These are phyloP conservation scores for Lunularia cruciata DNA, from an alignment of 225 moss, liverwort and hornwort genomes.

Conservation along the genomic window DNA sequence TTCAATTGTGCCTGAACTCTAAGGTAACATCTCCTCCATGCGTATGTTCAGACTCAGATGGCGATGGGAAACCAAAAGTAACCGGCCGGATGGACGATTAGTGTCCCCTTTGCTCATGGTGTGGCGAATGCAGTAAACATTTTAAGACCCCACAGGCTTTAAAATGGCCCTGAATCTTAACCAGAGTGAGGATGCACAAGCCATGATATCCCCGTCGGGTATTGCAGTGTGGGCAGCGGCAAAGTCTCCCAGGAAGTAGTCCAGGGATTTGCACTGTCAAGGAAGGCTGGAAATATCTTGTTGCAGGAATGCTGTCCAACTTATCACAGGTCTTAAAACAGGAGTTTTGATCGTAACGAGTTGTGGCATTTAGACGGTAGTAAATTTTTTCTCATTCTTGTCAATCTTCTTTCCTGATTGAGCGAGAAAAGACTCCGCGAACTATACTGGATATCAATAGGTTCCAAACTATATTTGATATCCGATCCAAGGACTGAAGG, in stretches of 20 bases:
- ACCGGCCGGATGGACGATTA: slow-evolving; percentile 53
- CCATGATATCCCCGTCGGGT: not conserved
- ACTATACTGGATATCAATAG: not conserved
- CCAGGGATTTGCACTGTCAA: not conserved
- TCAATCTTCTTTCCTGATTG: too few species aligned
- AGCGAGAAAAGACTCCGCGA: not conserved
- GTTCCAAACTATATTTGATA: not conserved
- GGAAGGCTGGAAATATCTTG: too few species aligned
- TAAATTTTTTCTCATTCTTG: not conserved
- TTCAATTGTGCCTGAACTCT: not conserved
- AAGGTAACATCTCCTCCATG: not conserved
- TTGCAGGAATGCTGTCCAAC: too few species aligned
- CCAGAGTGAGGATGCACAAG: not conserved
- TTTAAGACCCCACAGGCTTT: too few species aligned
- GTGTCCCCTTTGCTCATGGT: not conserved
- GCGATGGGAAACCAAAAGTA: slow-evolving; percentile 32
- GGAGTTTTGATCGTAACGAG: not conserved
- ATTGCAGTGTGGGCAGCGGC: not conserved
- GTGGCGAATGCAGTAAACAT: too few species aligned
- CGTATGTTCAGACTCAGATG: slow-evolving; percentile 33
- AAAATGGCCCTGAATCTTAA: not conserved
- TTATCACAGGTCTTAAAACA: not conserved
- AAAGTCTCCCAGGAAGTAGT: not conserved
- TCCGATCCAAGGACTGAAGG: not conserved
- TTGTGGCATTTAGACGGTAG: not conserved